Evolutionary conservation across 2,329 filamentous ascomycete genomes (phyloP), one percentile per base, ranked within the genome.

Genomic region (Berkeleyomyces rouxiae): DNA sequence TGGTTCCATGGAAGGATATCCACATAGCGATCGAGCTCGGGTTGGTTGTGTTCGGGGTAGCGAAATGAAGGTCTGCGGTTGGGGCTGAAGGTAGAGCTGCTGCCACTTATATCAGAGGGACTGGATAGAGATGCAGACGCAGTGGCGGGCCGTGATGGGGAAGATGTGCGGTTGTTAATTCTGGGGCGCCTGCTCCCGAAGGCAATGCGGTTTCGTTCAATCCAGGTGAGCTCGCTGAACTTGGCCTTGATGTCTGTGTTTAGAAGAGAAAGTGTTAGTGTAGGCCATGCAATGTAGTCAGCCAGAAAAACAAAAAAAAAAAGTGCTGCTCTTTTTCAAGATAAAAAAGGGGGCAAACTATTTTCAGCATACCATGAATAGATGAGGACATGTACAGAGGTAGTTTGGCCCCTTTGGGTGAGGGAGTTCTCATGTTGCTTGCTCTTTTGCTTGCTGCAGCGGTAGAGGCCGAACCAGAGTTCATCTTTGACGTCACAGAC

Each of bases 1-100:
- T 88, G 84, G 66, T 87, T 85, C 83, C 88, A 99, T 0, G 91
- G 90, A 70, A 91, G 86, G 66, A 99, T 89, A 70, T 97, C 96
- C 61, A 79, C 72, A 74, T 97, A 99, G 62, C 93, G 85, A 73
- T 97, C 95, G 67, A 92, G 74, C 39, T 64, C 64, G 23, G 63
- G 61, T 16, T 64, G 63, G 53, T n/a, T 37, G 13, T 55, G 63
- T 11, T 65, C 61, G 11, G 61, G 61, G 31, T 60, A 61, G 11
- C 58, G 46, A 49, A 63, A 65, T n/a, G 61, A 64, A n/a, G 60
- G 63, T n/a, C 58, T 60, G 13, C 62, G 58, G 10, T 31, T 23
- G 36, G 40, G 42, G 13, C 42, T 43, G 42, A 44, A 44, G 1
- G 46, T 55, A 33, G 59, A 58, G 46, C 53, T 40, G n/a, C 59